Evolutionary conservation across 345 rosid species (phyloP), one percentile per base, ranked within the genome.

Genomic region (Lenwebbia sp.): DNA sequence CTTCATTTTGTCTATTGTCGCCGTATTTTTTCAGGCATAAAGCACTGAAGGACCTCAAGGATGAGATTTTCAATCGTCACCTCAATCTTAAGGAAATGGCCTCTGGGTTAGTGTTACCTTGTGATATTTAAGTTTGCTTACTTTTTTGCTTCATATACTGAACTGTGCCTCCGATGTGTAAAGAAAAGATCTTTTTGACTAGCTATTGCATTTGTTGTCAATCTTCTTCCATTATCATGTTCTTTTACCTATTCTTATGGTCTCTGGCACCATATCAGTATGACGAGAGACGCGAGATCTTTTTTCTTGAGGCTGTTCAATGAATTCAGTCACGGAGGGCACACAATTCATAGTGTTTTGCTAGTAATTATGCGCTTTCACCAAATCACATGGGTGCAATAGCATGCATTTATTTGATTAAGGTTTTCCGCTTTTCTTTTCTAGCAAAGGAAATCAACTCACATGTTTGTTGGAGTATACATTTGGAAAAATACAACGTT

Each of bases 41-140:
- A 87, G 91, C 93, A 75, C 37, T 91, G 86, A 97, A 97, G 90
- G 98, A 97, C 92, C 95, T 93, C 85, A 94, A 95, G 90, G 96
- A 93, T 86, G 96, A 94, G 88, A 91, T 97, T 58, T 93, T 92
- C 83, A 91, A 94, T 52, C 94, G 98, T 82, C 95, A 95, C 83
- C 87, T 92, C 53, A 86, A 92, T 92, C 88, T 95, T 82, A 92
- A 90, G 91, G 98, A 96, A 86, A 52, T 97, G 89, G 96, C 97
- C 85, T 93, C 96, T 83, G 99, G 98, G 99, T 96, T 60, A 33
- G 89, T 87, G 25, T 56, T 55, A 17, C 76, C 52, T 75, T 41
- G 83, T 54, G 25, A 82, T 17, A 51, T 54, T 51, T 30, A 50
- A 78, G 30, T 51, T 40, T 33, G 54, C 82, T 30, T 49, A 52